A percentile compares a stretch with the other conserved stretches of the same genome.
Conservation (phyloP, 148 eudicot species). For the Camellia sinensis region DNA sequence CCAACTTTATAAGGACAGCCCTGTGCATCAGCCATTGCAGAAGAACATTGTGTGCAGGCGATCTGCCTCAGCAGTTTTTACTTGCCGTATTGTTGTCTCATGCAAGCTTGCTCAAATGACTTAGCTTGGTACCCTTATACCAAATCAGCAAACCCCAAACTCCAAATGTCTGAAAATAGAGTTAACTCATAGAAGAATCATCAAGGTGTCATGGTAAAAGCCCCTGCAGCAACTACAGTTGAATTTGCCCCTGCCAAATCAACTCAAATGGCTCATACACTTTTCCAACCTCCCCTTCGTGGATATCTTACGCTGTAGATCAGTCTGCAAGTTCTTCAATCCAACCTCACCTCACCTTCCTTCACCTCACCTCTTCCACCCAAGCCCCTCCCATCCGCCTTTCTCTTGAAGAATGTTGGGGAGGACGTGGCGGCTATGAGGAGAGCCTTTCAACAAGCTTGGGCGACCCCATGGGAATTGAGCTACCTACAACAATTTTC, state of each 20-base stretch:
- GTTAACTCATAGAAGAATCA: conserved; percentile 67
- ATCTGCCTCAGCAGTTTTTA: conserved; percentile 86
- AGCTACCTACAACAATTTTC: too few species aligned
- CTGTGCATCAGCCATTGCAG: conserved; percentile 98
- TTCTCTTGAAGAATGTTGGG: too few species aligned
- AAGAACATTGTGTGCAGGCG: conserved; percentile 93
- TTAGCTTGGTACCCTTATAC: conserved; percentile 89
- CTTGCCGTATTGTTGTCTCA: conserved; percentile 80
- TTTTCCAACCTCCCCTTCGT: too few species aligned
- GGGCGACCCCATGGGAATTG: too few species aligned
- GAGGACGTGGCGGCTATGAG: too few species aligned
- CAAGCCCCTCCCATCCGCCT: too few species aligned
- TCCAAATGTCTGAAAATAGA: conserved; percentile 58
- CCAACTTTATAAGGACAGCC: conserved; percentile 88
- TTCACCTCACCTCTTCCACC: too few species aligned
- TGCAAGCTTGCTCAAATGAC: conserved; percentile 96
- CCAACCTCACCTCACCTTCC: too few species aligned
- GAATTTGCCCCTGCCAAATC: conserved; percentile 90
- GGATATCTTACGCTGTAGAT: too few species aligned
- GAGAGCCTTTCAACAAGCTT: too few species aligned
- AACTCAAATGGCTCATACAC: too few species aligned
- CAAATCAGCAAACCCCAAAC: conserved; percentile 77
- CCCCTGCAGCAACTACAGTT: conserved; percentile 91
- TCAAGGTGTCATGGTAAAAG: conserved; percentile 94
- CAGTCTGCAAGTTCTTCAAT: too few species aligned